A percentile compares a stretch with the other conserved stretches of the same genome.
Conservation (phyloP, 148 eudicot genomes). For the Diospyros kaki region DNA sequence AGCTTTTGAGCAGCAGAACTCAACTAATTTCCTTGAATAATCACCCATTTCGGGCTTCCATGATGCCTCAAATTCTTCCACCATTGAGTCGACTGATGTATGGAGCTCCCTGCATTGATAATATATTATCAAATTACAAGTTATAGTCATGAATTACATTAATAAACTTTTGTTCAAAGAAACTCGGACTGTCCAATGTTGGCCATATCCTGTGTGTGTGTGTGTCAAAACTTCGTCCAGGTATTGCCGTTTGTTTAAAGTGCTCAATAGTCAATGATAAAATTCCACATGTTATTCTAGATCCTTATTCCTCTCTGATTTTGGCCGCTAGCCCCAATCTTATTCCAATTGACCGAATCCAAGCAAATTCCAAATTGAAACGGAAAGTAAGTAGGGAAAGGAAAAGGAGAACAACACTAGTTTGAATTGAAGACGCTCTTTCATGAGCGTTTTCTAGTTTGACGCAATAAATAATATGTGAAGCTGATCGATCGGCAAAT, state of each 20-base stretch:
- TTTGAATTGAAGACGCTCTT: too few species aligned
- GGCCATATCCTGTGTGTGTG: not conserved
- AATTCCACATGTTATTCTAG: not conserved
- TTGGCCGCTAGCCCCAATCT: too few species aligned
- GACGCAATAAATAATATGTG: too few species aligned
- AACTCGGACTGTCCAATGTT: not conserved
- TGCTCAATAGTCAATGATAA: not conserved
- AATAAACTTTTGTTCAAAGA: too few species aligned
- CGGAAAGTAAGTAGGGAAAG: too few species aligned
- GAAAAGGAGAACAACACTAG: too few species aligned
- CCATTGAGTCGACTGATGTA: constrained; percentile 42
- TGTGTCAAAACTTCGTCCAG: not conserved
- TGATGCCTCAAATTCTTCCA: constrained; percentile 46
- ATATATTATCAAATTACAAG: not conserved
- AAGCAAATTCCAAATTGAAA: too few species aligned
- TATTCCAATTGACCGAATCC: too few species aligned
- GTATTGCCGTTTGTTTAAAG: not conserved
- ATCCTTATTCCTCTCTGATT: too few species aligned
- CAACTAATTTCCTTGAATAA: constrained; percentile 66
- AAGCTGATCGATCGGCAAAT: too few species aligned
- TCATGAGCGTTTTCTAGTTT: too few species aligned
- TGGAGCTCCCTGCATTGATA: constrained; percentile 46
- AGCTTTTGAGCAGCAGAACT: constrained; percentile 62
- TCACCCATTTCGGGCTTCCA: constrained; percentile 58
- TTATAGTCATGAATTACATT: not conserved